phyloP scores from a whole-genome alignment of 2,329 filamentous ascomycete genomes.

The Arthrobotrys megalospora region DNA sequence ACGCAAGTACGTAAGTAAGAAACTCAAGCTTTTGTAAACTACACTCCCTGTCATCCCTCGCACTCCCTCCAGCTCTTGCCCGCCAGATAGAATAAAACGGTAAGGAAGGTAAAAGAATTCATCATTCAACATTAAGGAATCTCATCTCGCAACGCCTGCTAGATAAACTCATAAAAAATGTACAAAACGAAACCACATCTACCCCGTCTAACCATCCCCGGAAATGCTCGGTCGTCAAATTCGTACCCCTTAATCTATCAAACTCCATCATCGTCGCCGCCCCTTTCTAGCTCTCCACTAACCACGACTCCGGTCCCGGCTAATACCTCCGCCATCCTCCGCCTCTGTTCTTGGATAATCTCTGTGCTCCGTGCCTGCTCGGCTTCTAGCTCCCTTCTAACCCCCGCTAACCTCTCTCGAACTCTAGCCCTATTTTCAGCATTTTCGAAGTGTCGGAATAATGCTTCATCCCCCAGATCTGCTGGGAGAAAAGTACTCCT shows the following conservation, averaged over 20 bases:
- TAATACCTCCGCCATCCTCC: conserved; percentile 45
- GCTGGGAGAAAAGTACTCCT: conserved; percentile 55
- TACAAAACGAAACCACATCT: conserved; percentile 14
- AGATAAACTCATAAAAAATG: conserved; percentile 9
- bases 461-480: conserved; percentile 59
- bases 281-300: background rate
- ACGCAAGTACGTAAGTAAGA: background rate
- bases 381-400: conserved; percentile 51
- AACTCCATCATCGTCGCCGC: background rate
- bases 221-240: background rate
- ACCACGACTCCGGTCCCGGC: conserved; percentile 8
- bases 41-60: background rate
- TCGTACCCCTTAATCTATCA: background rate
- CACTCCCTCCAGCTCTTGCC: no score
- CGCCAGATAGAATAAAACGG: background rate
- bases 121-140: conserved; percentile 26
- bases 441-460: conserved; percentile 56
- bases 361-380: conserved; percentile 56
- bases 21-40: background rate
- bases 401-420: conserved; percentile 45
- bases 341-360: conserved; percentile 49
- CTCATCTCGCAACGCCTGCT: conserved; percentile 27
- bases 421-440: conserved; percentile 49
- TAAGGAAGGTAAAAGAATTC: background rate
- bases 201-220: conserved; percentile 7